Evolutionary conservation across 2,329 filamentous ascomycete genomes (phyloP), one percentile per base, ranked within the genome.

Genomic region (Rhynchosporium agropyri): DNA sequence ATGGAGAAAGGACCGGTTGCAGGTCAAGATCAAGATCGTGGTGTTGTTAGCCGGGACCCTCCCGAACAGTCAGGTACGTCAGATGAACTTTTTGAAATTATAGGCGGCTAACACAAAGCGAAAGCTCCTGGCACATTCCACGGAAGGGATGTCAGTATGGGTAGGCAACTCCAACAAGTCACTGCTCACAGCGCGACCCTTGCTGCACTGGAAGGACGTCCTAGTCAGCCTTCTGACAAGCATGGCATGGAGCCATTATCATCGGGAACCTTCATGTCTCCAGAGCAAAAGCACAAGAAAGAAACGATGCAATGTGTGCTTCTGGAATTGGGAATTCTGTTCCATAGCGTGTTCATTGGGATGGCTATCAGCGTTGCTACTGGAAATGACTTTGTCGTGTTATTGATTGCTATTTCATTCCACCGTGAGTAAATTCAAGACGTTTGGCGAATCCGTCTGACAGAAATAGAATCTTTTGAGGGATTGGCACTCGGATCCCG

Each of bases 211-310:
- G 58, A 60, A 61, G 43, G 55, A 57, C 40, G n/a, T 4, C 36
- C 12, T 57, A 51, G n/a, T 15, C 36, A 33, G 13, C 28, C 31
- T 12, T 13, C 38, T 5, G 46, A 53, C 46, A 43, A 60, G 15
- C 56, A 67, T 29, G 64, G 62, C 49, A 62, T 58, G 65, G 68
- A 76, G 66, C 26, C 48, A 36, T 10, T 53, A 4, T 15, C 33
- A 8, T 31, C 58, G 9, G n/a, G 6, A 6, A 40, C 15, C 7
- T n/a, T 20, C n/a, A 64, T 70, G 6, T 65, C 69, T 3, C 60
- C 67, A 6, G 71, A 84, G 51, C 81, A 90, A 72, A 80, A 89
- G 76, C 82, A 84, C 20, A 53, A 62, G 28, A 62, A 62, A 9
- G 60, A 50, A 12, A 7, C 51, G 26, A 42, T 58, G 60, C 60